A percentile compares a stretch with the other conserved stretches of the same genome.
phyloP scores from a whole-genome alignment of 768 basidiomycete species.

The Suillus fuscotomentosus region DNA sequence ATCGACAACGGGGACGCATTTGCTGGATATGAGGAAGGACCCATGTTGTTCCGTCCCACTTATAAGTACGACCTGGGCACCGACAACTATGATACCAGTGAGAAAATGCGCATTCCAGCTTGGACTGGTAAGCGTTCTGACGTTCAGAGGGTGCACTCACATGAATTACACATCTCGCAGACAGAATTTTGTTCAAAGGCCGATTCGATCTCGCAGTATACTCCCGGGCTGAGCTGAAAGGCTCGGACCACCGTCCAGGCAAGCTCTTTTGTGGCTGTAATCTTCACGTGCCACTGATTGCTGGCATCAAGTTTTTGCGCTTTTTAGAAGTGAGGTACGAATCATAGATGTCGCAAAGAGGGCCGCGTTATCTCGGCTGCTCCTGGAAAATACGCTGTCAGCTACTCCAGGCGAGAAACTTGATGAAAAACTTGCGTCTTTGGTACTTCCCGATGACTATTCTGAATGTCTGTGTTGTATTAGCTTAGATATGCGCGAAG shows the following conservation, averaged over 20 bases:
- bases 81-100: constrained; percentile 90
- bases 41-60: constrained; percentile 88
- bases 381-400: constrained; percentile 63
- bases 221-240: constrained; percentile 76
- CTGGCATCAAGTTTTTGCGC: constrained; percentile 64
- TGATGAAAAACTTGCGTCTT: constrained; percentile 65
- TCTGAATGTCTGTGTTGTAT: constrained; percentile 6
- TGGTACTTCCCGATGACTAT: constrained; percentile 48
- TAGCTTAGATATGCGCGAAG: background rate
- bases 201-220: constrained; percentile 76
- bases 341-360: constrained; percentile 79
- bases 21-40: constrained; percentile 83
- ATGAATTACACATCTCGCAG: constrained; percentile 40
- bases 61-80: constrained; percentile 88
- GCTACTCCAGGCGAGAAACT: constrained; percentile 65
- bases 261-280: constrained; percentile 11
- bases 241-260: constrained; percentile 98
- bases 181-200: constrained; percentile 91
- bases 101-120: constrained; percentile 94
- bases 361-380: constrained; percentile 60
- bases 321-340: constrained; percentile 77
- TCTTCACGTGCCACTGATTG: background rate
- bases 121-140: constrained; percentile 76
- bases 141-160: background rate
- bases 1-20: constrained; percentile 80